phyloP scores from a whole-genome alignment of 495 filamentous ascomycete species.

The Poronia punctata region DNA sequence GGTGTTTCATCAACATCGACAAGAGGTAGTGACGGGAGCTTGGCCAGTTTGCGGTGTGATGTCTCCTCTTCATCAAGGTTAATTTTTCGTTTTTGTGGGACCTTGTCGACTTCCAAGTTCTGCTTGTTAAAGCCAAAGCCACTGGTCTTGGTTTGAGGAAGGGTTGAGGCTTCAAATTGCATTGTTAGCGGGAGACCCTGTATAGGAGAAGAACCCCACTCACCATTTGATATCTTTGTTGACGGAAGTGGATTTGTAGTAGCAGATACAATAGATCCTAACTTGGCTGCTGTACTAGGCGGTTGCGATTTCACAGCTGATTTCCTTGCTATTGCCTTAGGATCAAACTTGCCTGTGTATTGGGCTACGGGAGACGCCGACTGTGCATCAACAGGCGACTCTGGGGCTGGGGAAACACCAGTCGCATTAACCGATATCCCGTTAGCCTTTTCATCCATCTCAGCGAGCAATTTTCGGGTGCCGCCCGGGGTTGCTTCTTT shows the following conservation, averaged over 20 bases:
- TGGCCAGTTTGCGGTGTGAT: conserved; percentile 78
- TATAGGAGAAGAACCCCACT: not conserved
- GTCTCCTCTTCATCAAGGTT: conserved; percentile 85
- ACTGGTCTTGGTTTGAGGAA: conserved; percentile 66
- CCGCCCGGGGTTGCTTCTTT: conserved; percentile 58
- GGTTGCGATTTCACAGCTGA: conserved; percentile 51
- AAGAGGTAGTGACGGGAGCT: conserved; percentile 67
- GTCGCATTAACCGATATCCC: conserved; percentile 50
- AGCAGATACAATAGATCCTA: conserved; percentile 29
- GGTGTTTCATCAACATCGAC: conserved; percentile 54
- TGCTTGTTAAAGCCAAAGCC: conserved; percentile 77
- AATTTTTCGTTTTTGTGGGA: conserved; percentile 61
- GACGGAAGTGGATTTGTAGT: conserved; percentile 13
- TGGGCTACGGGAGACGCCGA: conserved; percentile 41
- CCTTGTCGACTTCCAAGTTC: conserved; percentile 57
- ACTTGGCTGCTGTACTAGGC: conserved; percentile 28
- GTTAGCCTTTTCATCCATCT: conserved; percentile 67
- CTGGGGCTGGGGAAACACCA: conserved; percentile 47
- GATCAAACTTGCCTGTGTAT: conserved; percentile 80
- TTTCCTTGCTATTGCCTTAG: conserved; percentile 76
- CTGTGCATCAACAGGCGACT: conserved; percentile 30
- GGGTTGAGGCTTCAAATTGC: conserved; percentile 35
- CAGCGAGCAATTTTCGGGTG: conserved; percentile 60
- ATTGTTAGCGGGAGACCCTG: conserved; percentile 6
- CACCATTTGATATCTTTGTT: conserved; percentile 17